Evolutionary conservation across 2,329 filamentous ascomycete species (phyloP), one percentile per base, ranked within the genome.

Genomic region (Orbilia brochopaga): DNA sequence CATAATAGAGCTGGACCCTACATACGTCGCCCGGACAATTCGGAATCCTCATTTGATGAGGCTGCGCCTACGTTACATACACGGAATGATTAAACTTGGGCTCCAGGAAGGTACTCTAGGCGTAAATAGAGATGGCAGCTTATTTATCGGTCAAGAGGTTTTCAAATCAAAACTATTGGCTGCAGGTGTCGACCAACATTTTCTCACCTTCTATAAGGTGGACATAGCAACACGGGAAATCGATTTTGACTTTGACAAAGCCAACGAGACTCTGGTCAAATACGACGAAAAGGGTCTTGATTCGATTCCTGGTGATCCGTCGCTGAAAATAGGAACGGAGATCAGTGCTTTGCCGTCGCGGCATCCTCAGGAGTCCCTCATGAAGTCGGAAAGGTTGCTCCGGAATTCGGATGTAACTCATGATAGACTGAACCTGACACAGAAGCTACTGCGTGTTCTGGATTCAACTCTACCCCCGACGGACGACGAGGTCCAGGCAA

Each of bases 21-120:
- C 11, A 1, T 40, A 30, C 21, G 24, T 57, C 11, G 11, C 60
- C 2, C 6, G 17, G 15, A 56, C 51, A 6, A 17, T 69, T 4
- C 40, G 30, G 17, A 21, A 37, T 13, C 51, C 57, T 2, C 17
- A 52, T 1, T 8, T 35, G 5, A 44, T 7, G n/a, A 44, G 17
- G 1, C 42, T 69, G n/a, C 55, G 42, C 15, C 21, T 54, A 24
- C 23, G 44, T n/a, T 69, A 69, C 56, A 7, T 69, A 2, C 64
- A 69, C 46, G 21, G 21, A 8, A 13, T 69, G 1, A 27, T 69
- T 6, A 69, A 57, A 15, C n/a, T 50, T 3, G 64, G 56, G 13
- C 17, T 69, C 13, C 37, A 52, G 32, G 53, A 61, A 8, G 56
- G 64, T 1, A 40, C 54, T 8, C 6, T 69, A 5, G 37, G 52